Evolutionary conservation across 2,329 filamentous ascomycete species (phyloP), one percentile per base, ranked within the genome.

Genomic region (Aspergillus tanneri): DNA sequence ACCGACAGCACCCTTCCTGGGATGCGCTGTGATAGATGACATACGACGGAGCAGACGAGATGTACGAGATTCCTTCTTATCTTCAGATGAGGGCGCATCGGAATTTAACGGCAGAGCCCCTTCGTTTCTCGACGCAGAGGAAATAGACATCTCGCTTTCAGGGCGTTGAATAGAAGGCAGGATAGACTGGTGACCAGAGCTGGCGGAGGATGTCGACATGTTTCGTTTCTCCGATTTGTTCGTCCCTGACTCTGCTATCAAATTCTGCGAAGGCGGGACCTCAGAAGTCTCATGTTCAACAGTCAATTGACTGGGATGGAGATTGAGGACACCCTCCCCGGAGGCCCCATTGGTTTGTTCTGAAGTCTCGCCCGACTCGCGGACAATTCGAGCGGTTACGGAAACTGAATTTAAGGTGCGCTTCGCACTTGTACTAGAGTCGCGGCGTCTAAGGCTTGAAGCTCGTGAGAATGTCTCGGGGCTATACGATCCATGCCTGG

Each of bases 381-480:
- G 83, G 28, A 95, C 75, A 54, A 95, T 95, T 43, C 86, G 83
- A 40, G 91, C 88, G 14, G 87, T 93, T 9, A 96, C 90, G 37
- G 90, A 91, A n/a, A 95, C 83, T 0, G 89, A 91, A 61, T 91
- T 88, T 10, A 65, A 60, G n/a, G 57, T 56, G 14, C 62, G 63
- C 22, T 52, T 44, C 19, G 51, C 49, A 39, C 50, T 57, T 11
- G 62, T 48, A 21, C 53, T 57, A 18, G 63, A 63, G 7, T 63
- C 63, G 27, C 57, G 60, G 22, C 61, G 60, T 25, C 57, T 61
- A n/a, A 66, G 32, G 43, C 61, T 70, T 4, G 66, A 61, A 5
- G 64, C 52, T 37, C 63, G 66, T 18, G 62, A 64, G 23, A 64
- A 61, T 27, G 50, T 45, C 49, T 65, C 60, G 24, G 60, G 62